These are phyloP conservation scores for Pleoardoris graminearum DNA, from an alignment of 2,329 filamentous ascomycete genomes.

Conservation along the genomic window DNA sequence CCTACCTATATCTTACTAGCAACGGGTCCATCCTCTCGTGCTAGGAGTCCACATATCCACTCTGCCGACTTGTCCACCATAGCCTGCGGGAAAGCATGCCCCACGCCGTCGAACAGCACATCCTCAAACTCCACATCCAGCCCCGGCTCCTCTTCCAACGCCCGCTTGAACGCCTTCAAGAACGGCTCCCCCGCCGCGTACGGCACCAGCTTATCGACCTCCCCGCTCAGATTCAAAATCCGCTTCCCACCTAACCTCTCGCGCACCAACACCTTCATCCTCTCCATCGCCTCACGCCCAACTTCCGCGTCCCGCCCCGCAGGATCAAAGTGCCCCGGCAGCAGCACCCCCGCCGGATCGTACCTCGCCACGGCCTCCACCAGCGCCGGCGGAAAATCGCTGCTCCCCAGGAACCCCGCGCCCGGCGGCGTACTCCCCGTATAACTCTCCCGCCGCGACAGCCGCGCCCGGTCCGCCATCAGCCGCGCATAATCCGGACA, in stretches of 20 bases:
- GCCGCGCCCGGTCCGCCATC: conserved; percentile 75
- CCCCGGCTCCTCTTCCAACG: conserved; percentile 56
- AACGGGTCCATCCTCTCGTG: conserved; percentile 12
- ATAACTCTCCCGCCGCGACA: conserved; percentile 68
- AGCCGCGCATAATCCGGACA: conserved; percentile 86
- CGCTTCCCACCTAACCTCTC: conserved; percentile 52
- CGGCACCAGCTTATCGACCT: conserved; percentile 74
- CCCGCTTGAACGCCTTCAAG: conserved; percentile 61
- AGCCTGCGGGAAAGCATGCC: conserved; percentile 67
- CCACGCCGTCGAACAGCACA: conserved; percentile 67
- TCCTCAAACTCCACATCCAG: conserved; percentile 64
- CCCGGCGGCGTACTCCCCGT: conserved; percentile 60
- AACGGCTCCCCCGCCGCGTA: conserved; percentile 65
- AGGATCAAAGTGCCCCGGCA: conserved; percentile 47
- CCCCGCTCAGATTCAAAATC: conserved; percentile 54
- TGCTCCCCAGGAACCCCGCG: conserved; percentile 71
- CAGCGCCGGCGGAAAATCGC: conserved; percentile 73
- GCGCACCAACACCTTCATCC: conserved; percentile 39
- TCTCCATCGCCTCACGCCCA: conserved; percentile 39
- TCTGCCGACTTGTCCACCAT: conserved; percentile 70
- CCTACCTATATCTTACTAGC: conserved; percentile 31
- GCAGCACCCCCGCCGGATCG: conserved; percentile 77
- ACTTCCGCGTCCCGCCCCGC: conserved; percentile 29
- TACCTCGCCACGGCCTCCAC: conserved; percentile 63
- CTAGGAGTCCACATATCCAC: conserved; percentile 60